A percentile compares a stretch with the other conserved stretches of the same genome.
phyloP scores from a whole-genome alignment of 345 rosid species.

The Zanthoxylum bungeanum region DNA sequence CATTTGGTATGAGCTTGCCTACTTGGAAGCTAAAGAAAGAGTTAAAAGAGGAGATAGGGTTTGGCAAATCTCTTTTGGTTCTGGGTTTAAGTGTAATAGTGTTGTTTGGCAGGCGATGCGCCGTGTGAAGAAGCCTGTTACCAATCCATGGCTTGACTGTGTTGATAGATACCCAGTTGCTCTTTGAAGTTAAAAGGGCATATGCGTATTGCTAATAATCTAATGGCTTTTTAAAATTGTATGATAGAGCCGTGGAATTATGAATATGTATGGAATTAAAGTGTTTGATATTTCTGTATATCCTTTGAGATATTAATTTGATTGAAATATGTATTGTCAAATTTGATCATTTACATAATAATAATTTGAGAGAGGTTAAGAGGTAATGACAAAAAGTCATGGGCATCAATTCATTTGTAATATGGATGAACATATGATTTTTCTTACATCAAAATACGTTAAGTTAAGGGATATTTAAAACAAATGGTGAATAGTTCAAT shows the following conservation, averaged over 20 bases:
- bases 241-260: neutral
- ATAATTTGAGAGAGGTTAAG: no score
- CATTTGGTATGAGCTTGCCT: conserved; percentile 88
- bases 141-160: conserved; percentile 79
- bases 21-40: conserved; percentile 83
- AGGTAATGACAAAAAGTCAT: no score
- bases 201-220: no score
- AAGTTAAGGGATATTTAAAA: no score
- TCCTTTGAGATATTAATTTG: no score
- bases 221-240: neutral
- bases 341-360: no score
- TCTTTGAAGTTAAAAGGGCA: conserved; percentile 7
- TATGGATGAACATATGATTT: no score
- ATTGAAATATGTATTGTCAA: no score
- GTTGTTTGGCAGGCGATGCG: conserved; percentile 78
- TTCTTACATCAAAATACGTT: no score
- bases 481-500: no score
- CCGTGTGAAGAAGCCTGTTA: conserved; percentile 62
- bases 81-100: conserved; percentile 95
- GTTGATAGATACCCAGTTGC: conserved; percentile 60
- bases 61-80: conserved; percentile 89
- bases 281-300: no score
- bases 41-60: conserved; percentile 73
- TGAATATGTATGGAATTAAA: neutral
- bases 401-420: no score